phyloP scores from a whole-genome alignment of 805 yeast species.

The Myxozyma kluyveri region DNA sequence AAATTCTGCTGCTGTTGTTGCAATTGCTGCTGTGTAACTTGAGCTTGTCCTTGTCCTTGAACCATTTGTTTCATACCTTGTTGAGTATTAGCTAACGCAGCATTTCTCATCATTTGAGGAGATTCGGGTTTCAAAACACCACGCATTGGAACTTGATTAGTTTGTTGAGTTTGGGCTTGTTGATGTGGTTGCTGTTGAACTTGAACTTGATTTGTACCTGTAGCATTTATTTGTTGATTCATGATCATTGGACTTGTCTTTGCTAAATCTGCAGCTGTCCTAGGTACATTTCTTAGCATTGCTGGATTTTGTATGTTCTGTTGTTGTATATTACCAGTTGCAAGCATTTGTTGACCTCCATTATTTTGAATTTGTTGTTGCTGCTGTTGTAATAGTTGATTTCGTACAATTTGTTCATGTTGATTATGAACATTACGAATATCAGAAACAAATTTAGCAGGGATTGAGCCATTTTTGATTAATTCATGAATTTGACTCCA shows the following conservation, averaged over 20 bases:
- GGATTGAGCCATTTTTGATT: constrained; percentile 55
- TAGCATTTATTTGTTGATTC: not conserved
- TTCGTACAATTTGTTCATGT: constrained; percentile 34
- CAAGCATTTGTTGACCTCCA: constrained; percentile 1
- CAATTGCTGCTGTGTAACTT: constrained; percentile 9
- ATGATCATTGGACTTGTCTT: constrained; percentile 3
- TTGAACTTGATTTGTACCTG: constrained; percentile 7
- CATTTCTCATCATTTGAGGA: constrained; percentile 9
- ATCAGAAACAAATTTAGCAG: constrained; percentile 55
- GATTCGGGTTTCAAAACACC: constrained; percentile 10
- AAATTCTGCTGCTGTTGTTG: constrained; percentile 15
- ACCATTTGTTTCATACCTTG: too few species aligned
- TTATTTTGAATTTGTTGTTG: constrained; percentile 14
- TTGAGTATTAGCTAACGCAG: not conserved
- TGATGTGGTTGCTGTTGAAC: constrained; percentile 16
- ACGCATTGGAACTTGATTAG: not conserved
- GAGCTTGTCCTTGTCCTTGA: too few species aligned
- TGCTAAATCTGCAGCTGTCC: not conserved
- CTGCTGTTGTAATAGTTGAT: constrained; percentile 11
- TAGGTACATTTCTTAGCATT: not conserved
- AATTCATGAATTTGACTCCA: constrained; percentile 77
- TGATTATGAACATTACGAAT: constrained; percentile 63
- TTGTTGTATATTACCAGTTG: not conserved
- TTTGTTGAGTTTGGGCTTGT: constrained; percentile 8
- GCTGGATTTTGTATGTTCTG: not conserved